A percentile compares a stretch with the other conserved stretches of the same genome.
phyloP scores from a whole-genome alignment of 2,329 filamentous ascomycete species.

The Salinomyces thailandicus region DNA sequence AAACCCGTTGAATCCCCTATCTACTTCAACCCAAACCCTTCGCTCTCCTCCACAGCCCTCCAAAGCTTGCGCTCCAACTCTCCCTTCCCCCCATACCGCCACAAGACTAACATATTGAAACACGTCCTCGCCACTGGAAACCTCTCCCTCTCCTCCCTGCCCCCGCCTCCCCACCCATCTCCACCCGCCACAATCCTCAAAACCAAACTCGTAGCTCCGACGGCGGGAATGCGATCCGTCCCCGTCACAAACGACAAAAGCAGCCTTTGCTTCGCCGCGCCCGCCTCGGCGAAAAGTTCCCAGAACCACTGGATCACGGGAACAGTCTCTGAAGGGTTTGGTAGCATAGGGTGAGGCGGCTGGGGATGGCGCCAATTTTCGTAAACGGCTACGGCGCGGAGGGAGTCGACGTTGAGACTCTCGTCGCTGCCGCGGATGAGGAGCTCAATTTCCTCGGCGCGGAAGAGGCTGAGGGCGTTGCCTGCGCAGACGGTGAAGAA shows the following conservation, averaged over 20 bases:
- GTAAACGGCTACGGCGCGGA: slow-evolving; percentile 68
- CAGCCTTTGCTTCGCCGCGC: slow-evolving; percentile 60
- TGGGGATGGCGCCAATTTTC: slow-evolving; percentile 58
- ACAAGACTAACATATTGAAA: slow-evolving; percentile 76
- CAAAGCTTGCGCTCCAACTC: slow-evolving; percentile 64
- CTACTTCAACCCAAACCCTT: slow-evolving; percentile 81
- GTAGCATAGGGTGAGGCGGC: slow-evolving; percentile 17
- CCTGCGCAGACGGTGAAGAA: slow-evolving; percentile 89
- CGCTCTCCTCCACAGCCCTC: slow-evolving; percentile 79
- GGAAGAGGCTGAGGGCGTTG: slow-evolving; percentile 76
- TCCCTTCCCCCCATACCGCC: slow-evolving; percentile 56
- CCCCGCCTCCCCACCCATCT: slow-evolving; percentile 23
- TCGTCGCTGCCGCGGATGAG: slow-evolving; percentile 79
- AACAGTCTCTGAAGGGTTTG: slow-evolving; percentile 45
- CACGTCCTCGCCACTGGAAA: slow-evolving; percentile 84
- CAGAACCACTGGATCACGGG: slow-evolving; percentile 78
- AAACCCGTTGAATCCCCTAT: too few relatives aligned
- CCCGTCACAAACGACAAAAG: slow-evolving; percentile 81
- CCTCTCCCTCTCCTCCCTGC: slow-evolving; percentile 52
- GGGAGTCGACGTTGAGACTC: slow-evolving; percentile 62
- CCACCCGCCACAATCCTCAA: slow-evolving; percentile 69
- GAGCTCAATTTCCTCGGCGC: slow-evolving; percentile 84
- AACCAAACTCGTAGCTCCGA: slow-evolving; percentile 67
- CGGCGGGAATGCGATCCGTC: slow-evolving; percentile 80
- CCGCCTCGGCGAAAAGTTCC: slow-evolving; percentile 61